Conservation (phyloP, 176 grass and related monocot species). For the Aegilops longissima region DNA sequence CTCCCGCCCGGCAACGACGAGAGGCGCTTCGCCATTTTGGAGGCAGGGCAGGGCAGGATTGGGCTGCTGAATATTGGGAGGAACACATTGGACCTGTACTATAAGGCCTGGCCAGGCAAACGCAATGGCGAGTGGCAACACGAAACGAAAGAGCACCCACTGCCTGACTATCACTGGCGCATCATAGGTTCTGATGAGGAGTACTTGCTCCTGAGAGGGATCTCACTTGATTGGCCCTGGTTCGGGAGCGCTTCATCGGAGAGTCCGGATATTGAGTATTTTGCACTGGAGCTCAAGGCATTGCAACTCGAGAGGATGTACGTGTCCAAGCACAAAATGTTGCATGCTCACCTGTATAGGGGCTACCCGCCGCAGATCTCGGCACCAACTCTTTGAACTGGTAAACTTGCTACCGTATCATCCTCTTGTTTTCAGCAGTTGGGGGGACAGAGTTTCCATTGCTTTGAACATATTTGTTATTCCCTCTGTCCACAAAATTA, state of each 20-base stretch:
- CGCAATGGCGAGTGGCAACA: neutral
- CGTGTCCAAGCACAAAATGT: neutral
- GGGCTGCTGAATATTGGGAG: slow-evolving; percentile 17
- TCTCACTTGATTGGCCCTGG: neutral
- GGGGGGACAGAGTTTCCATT: neutral
- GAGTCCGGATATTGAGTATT: slow-evolving; percentile 15
- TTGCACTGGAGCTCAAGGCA: slow-evolving; percentile 12
- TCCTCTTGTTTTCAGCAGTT: neutral
- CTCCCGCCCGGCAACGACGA: neutral
- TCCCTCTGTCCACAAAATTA: neutral
- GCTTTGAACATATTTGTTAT: neutral
- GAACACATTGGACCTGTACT: neutral
- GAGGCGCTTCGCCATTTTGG: neutral
- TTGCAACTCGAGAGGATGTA: neutral
- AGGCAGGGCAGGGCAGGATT: slow-evolving; percentile 15
- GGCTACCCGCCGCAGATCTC: slow-evolving; percentile 26
- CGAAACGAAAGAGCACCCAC: neutral
- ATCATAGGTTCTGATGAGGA: slow-evolving; percentile 13
- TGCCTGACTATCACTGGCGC: slow-evolving; percentile 8
- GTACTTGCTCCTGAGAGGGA: slow-evolving; percentile 16
- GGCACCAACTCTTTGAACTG: slow-evolving; percentile 21
- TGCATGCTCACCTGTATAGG: slow-evolving; percentile 6
- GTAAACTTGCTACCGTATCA: slow-evolving; percentile 9
- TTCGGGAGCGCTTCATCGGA: neutral
- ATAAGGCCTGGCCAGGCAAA: neutral